Conservation (phyloP, 306 rosid genomes). For the Cicer pinnatifidum region DNA sequence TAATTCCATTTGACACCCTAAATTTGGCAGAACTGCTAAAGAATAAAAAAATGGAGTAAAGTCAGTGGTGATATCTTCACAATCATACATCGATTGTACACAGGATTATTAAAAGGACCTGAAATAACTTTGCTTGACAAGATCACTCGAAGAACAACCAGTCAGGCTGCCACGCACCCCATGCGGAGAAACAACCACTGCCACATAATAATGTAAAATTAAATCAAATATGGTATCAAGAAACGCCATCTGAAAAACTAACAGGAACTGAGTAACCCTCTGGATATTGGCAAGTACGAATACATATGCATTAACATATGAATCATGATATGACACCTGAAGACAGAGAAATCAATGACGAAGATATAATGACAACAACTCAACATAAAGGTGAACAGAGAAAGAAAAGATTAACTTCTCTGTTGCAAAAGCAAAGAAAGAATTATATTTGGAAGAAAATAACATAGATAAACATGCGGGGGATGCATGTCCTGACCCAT, state of each 20-base stretch:
- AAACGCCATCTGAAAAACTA: conserved; percentile 25
- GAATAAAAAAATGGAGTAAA: conserved; percentile 29
- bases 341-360: conserved; percentile 25
- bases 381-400: conserved; percentile 8
- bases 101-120: conserved; percentile 57
- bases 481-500: background rate
- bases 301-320: conserved; percentile 33
- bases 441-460: conserved; percentile 13
- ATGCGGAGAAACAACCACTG: conserved; percentile 97
- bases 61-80: conserved; percentile 32
- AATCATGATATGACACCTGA: conserved; percentile 20
- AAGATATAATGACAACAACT: conserved; percentile 33
- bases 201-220: conserved; percentile 38
- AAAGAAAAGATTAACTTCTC: conserved; percentile 18
- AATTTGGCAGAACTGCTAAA: conserved; percentile 71
- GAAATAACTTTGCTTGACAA: conserved; percentile 81
- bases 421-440: conserved; percentile 19
- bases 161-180: conserved; percentile 94
- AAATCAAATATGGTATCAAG: conserved; percentile 43
- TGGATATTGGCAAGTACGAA: conserved; percentile 13
- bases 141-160: conserved; percentile 93
- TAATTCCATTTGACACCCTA: conserved; percentile 71
- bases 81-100: conserved; percentile 23
- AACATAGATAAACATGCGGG: conserved; percentile 17
- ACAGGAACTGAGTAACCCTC: conserved; percentile 38